A percentile compares a stretch with the other conserved stretches of the same genome.
These are phyloP conservation scores for Rhodotorula sp. DNA, from an alignment of 1,284 basidiomycete species.

Conservation along the genomic window DNA sequence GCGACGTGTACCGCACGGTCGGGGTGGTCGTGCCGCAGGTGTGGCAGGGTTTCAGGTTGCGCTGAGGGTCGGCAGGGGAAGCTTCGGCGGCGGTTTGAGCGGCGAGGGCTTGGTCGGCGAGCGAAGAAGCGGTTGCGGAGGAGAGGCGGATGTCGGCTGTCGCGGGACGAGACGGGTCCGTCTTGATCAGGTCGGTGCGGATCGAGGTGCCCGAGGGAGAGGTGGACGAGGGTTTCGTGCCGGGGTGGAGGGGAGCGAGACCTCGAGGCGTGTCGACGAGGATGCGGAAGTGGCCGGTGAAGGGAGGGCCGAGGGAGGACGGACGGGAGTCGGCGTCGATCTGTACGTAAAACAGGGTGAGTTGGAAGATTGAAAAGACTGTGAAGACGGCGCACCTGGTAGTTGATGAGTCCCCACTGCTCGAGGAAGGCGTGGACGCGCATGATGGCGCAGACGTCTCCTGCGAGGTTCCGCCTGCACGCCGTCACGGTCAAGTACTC, in stretches of 20 bases:
- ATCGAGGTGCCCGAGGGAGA: slow-evolving; percentile 63
- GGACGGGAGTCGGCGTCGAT: slow-evolving; percentile 96
- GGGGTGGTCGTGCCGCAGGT: slow-evolving; percentile 71
- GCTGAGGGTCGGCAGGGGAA: slow-evolving; percentile 59
- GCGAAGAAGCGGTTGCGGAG: slow-evolving; percentile 17
- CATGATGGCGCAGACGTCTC: slow-evolving; percentile 98
- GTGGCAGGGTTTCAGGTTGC: slow-evolving; percentile 78
- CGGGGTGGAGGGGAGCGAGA: slow-evolving; percentile 90
- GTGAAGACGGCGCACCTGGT: slow-evolving; percentile 64
- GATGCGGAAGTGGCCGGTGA: slow-evolving; percentile 97
- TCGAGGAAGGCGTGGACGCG: slow-evolving; percentile 97
- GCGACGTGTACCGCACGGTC: slow-evolving; percentile 76
- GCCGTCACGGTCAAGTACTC: slow-evolving; percentile 99
- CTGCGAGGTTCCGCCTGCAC: slow-evolving; percentile 90
- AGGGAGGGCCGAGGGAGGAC: slow-evolving; percentile 89
- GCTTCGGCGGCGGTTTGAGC: slow-evolving; percentile 10
- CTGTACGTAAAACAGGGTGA: slow-evolving; percentile 53
- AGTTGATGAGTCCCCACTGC: slow-evolving; percentile 99
- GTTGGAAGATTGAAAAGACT: too few species aligned
- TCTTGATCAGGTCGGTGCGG: slow-evolving; percentile 82
- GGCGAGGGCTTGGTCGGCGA: slow-evolving; percentile 18
- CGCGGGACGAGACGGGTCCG: slow-evolving; percentile 49
- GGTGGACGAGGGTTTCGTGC: slow-evolving; percentile 58
- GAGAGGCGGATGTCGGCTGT: slow-evolving; percentile 42
- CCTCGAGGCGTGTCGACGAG: slow-evolving; percentile 95